Evolutionary conservation across 2,329 filamentous ascomycete species (phyloP), one percentile per base, ranked within the genome.

Genomic region (Neonectria ditissima): DNA sequence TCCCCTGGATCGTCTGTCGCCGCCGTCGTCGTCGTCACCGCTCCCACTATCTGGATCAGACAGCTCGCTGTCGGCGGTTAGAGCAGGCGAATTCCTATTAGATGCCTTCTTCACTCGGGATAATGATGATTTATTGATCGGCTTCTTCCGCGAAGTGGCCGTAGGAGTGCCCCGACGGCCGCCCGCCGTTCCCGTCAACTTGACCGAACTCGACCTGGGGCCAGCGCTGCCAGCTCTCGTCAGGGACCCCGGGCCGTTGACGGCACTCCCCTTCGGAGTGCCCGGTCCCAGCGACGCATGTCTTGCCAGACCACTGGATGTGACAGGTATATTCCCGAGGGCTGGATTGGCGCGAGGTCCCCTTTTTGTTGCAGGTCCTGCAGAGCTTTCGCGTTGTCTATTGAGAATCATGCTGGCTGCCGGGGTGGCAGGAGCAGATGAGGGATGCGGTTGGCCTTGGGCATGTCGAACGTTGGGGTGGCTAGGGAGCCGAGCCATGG

Each of bases 221-320:
- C 87, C 88, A 6, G 85, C 87, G 72, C 88, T 91, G 10, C 87
- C 88, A 32, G 88, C 84, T 65, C 83, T 79, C 18, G 77, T 77
- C 16, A 79, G 74, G 48, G 75, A 73, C 32, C 80, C 80, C 16
- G 79, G 63, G 8, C 72, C 75, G 41, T 72, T 69, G 58, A 57
- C 65, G 68, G 65, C 69, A 34, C 65, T 65, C 52, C 63, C 81
- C 74, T 90, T 89, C 10, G 88, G 86, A 3, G 87, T 89, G 28
- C 87, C 87, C 0, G 88, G 88, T 0, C 87, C 88, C 3, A 89
- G 80, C 2, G 88, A 90, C 1, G 88, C 84, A 73, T 90, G 88
- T 14, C 88, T 82, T 7, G 87, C 88, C 11, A 91, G 80, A 1
- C 83, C 83, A 71, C 87, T 89, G 2, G 87, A 87, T 4, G 84